Conservation (phyloP, 345 rosid genomes). For the Trapa incisa region DNA sequence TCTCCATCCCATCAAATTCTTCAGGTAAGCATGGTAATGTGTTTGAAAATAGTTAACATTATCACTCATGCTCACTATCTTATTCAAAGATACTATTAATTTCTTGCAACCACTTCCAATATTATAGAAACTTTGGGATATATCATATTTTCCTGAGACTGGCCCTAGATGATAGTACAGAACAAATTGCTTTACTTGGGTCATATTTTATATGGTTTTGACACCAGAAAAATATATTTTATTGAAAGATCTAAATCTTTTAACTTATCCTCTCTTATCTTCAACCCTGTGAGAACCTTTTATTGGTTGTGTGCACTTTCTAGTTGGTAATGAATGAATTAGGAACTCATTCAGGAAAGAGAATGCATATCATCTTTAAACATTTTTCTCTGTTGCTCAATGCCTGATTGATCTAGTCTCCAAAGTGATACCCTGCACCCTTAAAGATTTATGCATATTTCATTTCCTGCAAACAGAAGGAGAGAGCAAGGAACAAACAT, state of each 20-base stretch:
- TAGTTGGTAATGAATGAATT: neutral
- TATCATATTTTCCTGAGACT: neutral
- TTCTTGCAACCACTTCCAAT: neutral
- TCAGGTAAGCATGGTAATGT: constrained; percentile 26
- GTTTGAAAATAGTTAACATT: neutral
- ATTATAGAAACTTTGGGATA: neutral
- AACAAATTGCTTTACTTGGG: neutral
- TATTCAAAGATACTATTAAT: neutral
- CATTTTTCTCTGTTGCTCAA: neutral
- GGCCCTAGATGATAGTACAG: neutral
- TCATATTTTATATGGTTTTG: too few relatives aligned
- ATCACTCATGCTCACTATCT: neutral
- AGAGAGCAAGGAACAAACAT: too few relatives aligned
- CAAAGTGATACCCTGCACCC: neutral
- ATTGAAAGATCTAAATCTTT: neutral
- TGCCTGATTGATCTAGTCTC: neutral
- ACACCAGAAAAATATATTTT: neutral
- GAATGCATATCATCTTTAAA: neutral
- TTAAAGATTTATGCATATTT: too few relatives aligned
- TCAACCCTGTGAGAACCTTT: neutral
- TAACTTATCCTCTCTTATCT: neutral
- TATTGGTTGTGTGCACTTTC: neutral
- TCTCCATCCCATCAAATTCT: constrained; percentile 61
- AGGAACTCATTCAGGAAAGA: neutral
- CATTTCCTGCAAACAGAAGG: too few relatives aligned